Conservation (phyloP, 202 grass and related monocot genomes). For the Eragrostis tef region DNA sequence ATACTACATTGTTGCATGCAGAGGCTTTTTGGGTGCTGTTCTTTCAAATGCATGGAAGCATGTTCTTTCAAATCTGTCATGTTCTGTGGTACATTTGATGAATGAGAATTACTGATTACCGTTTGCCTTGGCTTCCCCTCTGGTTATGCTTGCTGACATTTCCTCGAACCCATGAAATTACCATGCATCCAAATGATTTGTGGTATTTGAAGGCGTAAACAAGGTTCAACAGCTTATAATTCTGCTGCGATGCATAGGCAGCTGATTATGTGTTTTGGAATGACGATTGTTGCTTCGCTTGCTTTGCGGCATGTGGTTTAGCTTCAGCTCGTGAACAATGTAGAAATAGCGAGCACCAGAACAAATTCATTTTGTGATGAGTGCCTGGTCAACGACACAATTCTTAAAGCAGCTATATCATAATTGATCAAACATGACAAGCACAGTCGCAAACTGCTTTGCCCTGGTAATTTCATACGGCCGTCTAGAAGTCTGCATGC, state of each 20-base stretch:
- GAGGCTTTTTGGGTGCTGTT: conserved; percentile 19
- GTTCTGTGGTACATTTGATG: background rate
- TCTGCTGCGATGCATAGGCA: background rate
- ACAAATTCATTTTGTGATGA: no score
- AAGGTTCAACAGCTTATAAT: background rate
- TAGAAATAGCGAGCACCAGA: no score
- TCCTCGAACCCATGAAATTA: background rate
- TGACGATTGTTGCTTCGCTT: background rate
- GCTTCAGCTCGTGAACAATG: no score
- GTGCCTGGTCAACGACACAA: no score
- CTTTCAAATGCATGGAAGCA: background rate
- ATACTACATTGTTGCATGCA: background rate
- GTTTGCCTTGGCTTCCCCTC: background rate
- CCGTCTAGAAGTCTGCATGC: no score
- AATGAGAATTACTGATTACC: background rate
- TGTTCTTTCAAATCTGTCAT: background rate
- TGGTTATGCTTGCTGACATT: background rate
- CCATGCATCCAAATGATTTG: background rate
- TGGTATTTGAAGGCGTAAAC: background rate
- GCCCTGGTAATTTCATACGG: no score
- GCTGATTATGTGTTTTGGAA: background rate
- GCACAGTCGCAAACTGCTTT: no score
- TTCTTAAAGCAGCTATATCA: no score
- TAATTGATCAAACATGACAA: no score
- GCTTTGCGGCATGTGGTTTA: no score